Evolutionary conservation across 148 eudicot genomes (phyloP).

Genomic region (Chenopodium quinoa): DNA sequence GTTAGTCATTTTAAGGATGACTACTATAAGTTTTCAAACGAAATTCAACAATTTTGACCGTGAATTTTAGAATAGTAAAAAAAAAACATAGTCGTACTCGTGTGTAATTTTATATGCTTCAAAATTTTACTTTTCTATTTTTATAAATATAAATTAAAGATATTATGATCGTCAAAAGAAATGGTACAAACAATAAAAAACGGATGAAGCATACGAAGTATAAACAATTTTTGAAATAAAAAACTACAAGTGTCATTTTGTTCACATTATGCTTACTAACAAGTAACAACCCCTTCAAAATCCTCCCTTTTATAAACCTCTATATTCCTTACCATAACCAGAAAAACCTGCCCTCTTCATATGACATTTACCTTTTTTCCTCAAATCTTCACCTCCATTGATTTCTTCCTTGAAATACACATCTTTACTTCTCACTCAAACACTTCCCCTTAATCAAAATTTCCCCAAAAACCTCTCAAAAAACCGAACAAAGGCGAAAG

Average conservation of each 20-base stretch:
- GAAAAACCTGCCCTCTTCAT: background rate
- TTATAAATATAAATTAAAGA: no score
- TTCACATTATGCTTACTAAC: background rate
- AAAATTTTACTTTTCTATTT: no score
- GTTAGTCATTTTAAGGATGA: no score
- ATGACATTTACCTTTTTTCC: background rate
- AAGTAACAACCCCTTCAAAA: background rate
- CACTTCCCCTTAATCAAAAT: background rate
- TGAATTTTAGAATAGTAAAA: no score
- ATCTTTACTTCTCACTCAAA: background rate
- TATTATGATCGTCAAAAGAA: no score
- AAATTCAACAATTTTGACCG: no score
- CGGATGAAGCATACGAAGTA: no score
- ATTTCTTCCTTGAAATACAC: constrained; percentile 2
- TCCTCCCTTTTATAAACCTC: background rate
- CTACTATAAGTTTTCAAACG: no score
- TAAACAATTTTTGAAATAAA: background rate
- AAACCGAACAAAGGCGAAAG: background rate
- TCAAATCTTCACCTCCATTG: background rate
- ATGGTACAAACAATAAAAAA: no score
- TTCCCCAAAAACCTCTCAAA: background rate
- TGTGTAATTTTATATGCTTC: no score
- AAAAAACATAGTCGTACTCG: no score
- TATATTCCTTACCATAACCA: background rate
- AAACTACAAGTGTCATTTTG: background rate